A percentile compares a stretch with the other conserved stretches of the same genome.
These are phyloP conservation scores for Echeveria elegans DNA, from an alignment of 164 flowering plant species.

Conservation along the genomic window DNA sequence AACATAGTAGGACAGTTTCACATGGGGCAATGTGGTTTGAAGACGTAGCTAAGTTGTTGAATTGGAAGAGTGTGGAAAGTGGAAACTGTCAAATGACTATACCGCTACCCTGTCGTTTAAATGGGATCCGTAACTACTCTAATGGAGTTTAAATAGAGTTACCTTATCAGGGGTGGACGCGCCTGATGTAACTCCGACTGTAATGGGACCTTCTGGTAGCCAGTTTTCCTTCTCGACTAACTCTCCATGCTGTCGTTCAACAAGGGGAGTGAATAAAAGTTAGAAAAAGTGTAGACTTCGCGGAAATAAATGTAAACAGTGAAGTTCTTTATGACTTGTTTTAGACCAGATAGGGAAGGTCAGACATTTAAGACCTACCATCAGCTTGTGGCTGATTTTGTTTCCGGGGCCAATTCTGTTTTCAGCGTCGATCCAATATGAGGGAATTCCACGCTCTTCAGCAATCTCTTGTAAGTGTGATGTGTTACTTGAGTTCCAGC, in stretches of 20 bases:
- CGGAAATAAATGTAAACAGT: not conserved
- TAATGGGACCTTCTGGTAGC: constrained; percentile 80
- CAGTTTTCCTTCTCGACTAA: constrained; percentile 85
- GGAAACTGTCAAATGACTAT: no score
- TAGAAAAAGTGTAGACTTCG: not conserved
- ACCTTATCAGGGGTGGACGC: constrained; percentile 96
- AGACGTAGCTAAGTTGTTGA: not conserved
- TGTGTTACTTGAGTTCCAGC: constrained; percentile 34
- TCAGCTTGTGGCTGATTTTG: constrained; percentile 64
- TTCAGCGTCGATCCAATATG: constrained; percentile 80
- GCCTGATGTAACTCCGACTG: constrained; percentile 87
- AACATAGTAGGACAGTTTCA: not conserved
- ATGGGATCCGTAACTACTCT: no score
- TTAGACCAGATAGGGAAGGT: not conserved
- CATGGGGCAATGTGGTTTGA: not conserved
- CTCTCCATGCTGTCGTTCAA: constrained; percentile 67
- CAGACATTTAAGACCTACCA: constrained; percentile 30
- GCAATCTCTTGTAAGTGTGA: constrained; percentile 95
- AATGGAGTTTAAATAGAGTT: no score
- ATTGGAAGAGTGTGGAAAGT: not conserved
- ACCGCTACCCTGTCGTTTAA: no score
- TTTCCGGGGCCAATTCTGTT: constrained; percentile 93
- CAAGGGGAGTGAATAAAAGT: constrained; percentile 16
- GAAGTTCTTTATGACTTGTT: not conserved
- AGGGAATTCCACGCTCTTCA: no score